Evolutionary conservation across 2,329 filamentous ascomycete genomes (phyloP).

Genomic region (Dryadomyces quercivorus): DNA sequence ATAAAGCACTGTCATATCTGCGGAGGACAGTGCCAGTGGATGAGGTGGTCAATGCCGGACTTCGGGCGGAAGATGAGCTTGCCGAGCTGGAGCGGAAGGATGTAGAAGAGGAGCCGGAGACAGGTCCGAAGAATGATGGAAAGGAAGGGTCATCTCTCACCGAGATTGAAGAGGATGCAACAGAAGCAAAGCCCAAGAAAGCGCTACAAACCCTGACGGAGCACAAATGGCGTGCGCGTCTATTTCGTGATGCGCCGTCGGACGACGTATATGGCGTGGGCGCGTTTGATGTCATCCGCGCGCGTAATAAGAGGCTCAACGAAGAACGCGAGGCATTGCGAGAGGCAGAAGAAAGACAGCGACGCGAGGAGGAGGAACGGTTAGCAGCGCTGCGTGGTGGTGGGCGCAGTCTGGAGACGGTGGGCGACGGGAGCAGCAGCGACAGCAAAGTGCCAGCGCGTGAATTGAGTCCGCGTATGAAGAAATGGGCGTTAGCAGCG

Average conservation of each 20-base stretch:
- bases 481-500: conserved; percentile 30
- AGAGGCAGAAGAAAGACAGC: conserved; percentile 19
- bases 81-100: conserved; percentile 30
- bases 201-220: not conserved
- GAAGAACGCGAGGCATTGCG: conserved; percentile 26
- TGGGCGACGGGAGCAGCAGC: conserved; percentile 15
- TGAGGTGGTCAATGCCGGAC: conserved; percentile 46
- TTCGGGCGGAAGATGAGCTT: conserved; percentile 52
- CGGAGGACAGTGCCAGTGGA: conserved; percentile 42
- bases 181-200: not conserved
- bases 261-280: conserved; percentile 47
- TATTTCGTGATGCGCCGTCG: conserved; percentile 14
- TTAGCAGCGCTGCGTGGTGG: conserved; percentile 25
- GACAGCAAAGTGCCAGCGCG: conserved; percentile 19
- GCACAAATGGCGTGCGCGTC: conserved; percentile 12
- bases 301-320: conserved; percentile 35
- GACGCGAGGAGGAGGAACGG: conserved; percentile 17
- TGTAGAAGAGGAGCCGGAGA: conserved; percentile 11
- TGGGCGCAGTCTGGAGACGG: conserved; percentile 15
- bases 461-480: conserved; percentile 24
- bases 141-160: not conserved
- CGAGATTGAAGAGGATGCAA: conserved; percentile 11
- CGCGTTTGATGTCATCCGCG: conserved; percentile 44
- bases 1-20: conserved; percentile 40
- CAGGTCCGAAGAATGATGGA: conserved; percentile 7